A percentile compares a stretch with the other conserved stretches of the same genome.
phyloP scores from a whole-genome alignment of 805 yeast genomes.

The Ogataea nitratoaversa region DNA sequence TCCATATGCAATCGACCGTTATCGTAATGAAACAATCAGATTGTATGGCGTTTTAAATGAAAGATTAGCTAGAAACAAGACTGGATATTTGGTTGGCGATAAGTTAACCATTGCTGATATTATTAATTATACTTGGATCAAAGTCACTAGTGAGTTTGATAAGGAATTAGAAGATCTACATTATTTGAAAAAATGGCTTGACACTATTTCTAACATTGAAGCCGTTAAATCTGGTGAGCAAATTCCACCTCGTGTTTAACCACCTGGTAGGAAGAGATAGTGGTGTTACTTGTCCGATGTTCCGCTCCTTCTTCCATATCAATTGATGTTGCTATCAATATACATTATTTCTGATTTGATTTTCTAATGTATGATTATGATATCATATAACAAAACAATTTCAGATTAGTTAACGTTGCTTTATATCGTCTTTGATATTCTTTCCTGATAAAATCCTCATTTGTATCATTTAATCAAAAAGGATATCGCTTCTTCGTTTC shows the following conservation, averaged over 20 bases:
- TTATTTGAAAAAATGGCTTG: slow-evolving; percentile 36
- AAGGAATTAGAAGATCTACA: background rate
- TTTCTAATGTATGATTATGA: too few species aligned
- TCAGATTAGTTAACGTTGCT: too few species aligned
- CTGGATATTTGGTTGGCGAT: slow-evolving; percentile 58
- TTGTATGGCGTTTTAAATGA: slow-evolving; percentile 51
- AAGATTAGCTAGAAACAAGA: slow-evolving; percentile 41
- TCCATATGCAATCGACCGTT: slow-evolving; percentile 52
- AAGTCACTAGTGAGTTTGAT: background rate
- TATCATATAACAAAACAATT: too few species aligned
- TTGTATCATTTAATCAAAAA: background rate
- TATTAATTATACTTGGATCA: slow-evolving; percentile 45
- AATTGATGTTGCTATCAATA: too few species aligned
- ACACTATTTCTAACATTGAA: slow-evolving; percentile 29
- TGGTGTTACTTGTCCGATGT: background rate
- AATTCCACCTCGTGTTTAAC: slow-evolving; percentile 10
- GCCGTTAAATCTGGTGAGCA: slow-evolving; percentile 31
- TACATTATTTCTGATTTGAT: background rate
- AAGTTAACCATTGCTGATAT: slow-evolving; percentile 59
- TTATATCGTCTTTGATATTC: too few species aligned
- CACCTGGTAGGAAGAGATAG: too few species aligned
- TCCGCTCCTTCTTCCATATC: too few species aligned
- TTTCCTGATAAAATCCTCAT: too few species aligned
- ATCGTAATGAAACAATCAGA: slow-evolving; percentile 46
- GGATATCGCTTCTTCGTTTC: background rate